Evolutionary conservation across 495 filamentous ascomycete genomes (phyloP).

Genomic region (Letharia columbiana): DNA sequence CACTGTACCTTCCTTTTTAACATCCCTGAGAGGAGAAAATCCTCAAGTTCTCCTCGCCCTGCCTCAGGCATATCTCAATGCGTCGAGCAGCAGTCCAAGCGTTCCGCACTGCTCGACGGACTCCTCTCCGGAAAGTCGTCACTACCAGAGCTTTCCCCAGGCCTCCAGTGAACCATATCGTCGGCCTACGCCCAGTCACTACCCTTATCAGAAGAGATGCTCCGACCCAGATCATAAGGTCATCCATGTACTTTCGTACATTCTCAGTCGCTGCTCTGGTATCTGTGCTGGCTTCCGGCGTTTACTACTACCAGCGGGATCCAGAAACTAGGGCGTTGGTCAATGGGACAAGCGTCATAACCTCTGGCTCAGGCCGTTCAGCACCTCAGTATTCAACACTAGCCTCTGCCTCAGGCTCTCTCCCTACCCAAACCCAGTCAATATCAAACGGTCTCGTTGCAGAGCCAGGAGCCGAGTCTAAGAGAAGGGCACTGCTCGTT

Average conservation of each 20-base stretch:
- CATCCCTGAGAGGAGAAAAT: not conserved
- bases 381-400: conserved; percentile 26
- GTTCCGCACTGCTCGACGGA: conserved; percentile 53
- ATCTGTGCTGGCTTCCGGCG: conserved; percentile 55
- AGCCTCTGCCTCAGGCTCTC: not conserved
- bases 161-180: conserved; percentile 30
- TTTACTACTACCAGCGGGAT: conserved; percentile 54
- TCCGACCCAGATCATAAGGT: conserved; percentile 32
- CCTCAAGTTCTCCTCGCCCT: not conserved
- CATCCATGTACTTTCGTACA: conserved; percentile 57
- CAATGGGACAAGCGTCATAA: conserved; percentile 27
- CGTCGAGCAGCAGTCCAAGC: conserved; percentile 56
- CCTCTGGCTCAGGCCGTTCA: conserved; percentile 23
- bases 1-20: not conserved
- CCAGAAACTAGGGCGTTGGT: conserved; percentile 23
- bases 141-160: conserved; percentile 40
- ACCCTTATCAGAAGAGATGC: conserved; percentile 35
- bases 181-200: conserved; percentile 29
- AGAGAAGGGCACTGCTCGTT: conserved; percentile 53
- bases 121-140: conserved; percentile 43
- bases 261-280: conserved; percentile 51
- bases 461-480: conserved; percentile 28
- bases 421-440: conserved; percentile 9
- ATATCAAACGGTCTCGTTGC: conserved; percentile 19
- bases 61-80: conserved; percentile 38